A percentile compares a stretch with the other conserved stretches of the same genome.
phyloP scores from a whole-genome alignment of 495 filamentous ascomycete genomes.

The Letharia columbiana region DNA sequence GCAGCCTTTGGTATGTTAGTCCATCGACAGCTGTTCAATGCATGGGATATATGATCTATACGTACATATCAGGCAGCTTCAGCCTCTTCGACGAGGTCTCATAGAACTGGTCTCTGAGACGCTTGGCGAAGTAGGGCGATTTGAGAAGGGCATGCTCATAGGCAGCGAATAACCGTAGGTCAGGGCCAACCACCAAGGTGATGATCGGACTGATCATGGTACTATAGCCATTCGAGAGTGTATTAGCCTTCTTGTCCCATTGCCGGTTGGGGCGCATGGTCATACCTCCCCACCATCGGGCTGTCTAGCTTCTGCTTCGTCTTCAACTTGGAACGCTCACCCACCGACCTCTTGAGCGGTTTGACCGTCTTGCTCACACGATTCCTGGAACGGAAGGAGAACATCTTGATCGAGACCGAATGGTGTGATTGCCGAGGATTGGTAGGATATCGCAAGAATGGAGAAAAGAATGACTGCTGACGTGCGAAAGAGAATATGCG shows the following conservation, averaged over 20 bases:
- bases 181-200: conserved; percentile 69
- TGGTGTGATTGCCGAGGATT: conserved; percentile 17
- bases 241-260: conserved; percentile 28
- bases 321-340: conserved; percentile 66
- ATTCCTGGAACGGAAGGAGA: conserved; percentile 68
- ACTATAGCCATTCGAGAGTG: conserved; percentile 30
- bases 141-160: conserved; percentile 57
- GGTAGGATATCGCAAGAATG: conserved; percentile 15
- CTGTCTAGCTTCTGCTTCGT: conserved; percentile 57
- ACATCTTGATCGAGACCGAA: conserved; percentile 52
- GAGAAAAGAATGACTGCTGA: conserved; percentile 26
- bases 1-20: conserved; percentile 37
- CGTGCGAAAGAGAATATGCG: neutral
- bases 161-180: conserved; percentile 69
- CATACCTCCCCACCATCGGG: conserved; percentile 42
- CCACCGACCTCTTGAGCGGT: conserved; percentile 60
- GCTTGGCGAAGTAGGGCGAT: conserved; percentile 50
- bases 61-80: conserved; percentile 51
- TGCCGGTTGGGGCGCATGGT: conserved; percentile 28
- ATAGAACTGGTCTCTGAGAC: conserved; percentile 50
- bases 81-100: conserved; percentile 48
- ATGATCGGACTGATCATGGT: conserved; percentile 69
- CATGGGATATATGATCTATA: neutral
- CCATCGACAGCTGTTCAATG: neutral
- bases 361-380: conserved; percentile 73